Conservation (phyloP, 2,329 filamentous ascomycete genomes). For the Xylariaceae sp. region DNA sequence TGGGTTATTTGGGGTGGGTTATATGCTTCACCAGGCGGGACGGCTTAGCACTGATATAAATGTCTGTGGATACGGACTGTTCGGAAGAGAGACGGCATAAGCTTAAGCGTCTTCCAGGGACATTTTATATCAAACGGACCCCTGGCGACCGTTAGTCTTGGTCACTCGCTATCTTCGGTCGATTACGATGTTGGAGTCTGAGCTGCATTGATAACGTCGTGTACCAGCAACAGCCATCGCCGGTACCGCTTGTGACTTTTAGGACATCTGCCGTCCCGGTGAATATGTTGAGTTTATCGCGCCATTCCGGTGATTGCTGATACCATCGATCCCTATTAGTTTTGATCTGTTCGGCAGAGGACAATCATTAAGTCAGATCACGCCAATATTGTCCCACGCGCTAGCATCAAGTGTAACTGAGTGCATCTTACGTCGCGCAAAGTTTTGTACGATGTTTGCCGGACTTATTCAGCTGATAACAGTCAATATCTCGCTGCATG, state of each 20-base stretch:
- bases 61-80: constrained; percentile 1
- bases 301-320: constrained; percentile 27
- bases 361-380: constrained; percentile 11
- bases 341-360: constrained; percentile 7
- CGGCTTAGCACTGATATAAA: constrained; percentile 7
- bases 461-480: constrained; percentile 11
- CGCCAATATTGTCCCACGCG: constrained; percentile 14
- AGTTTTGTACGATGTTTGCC: constrained; percentile 8
- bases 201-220: constrained; percentile 31
- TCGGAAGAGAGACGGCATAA: constrained; percentile 10
- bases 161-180: constrained; percentile 14
- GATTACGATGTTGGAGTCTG: constrained; percentile 15
- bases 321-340: constrained; percentile 26
- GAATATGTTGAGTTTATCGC: constrained; percentile 23
- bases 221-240: constrained; percentile 20
- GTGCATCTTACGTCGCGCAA: constrained; percentile 6
- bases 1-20: constrained; percentile 17
- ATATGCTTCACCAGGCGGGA: constrained; percentile 1
- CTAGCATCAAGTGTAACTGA: constrained; percentile 2
- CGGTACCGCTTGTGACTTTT: constrained; percentile 27
- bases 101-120: constrained; percentile 9
- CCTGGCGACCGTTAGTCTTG: constrained; percentile 16
- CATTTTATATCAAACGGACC: constrained; percentile 15
- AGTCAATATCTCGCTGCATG: neutral
- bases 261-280: constrained; percentile 4